A percentile compares a stretch with the other conserved stretches of the same genome.
These are phyloP conservation scores for Fraxinus paxiana DNA, from an alignment of 305 asterid genomes.

Conservation along the genomic window DNA sequence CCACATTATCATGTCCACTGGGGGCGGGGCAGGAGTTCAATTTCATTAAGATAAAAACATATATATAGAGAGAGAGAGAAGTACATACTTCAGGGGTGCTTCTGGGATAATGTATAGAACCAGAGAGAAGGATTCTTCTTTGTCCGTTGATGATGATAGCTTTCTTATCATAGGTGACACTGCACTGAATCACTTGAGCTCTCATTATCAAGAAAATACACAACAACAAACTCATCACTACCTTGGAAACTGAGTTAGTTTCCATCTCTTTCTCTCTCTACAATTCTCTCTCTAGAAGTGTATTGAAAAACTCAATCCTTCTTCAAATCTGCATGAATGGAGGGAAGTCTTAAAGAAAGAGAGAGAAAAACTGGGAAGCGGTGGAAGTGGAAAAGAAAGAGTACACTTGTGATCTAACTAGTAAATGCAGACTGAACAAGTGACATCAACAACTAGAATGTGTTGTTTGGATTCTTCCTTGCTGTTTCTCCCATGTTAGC, in stretches of 20 bases:
- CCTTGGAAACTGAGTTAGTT: conserved; percentile 40
- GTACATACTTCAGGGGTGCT: conserved; percentile 73
- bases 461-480: conserved; percentile 21
- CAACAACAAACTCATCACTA: conserved; percentile 14
- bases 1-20: neutral
- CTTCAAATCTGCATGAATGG: conserved; percentile 24
- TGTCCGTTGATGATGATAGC: conserved; percentile 52
- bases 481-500: neutral
- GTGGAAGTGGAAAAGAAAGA: conserved; percentile 7
- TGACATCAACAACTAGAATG: conserved; percentile 22
- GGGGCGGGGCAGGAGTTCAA: neutral
- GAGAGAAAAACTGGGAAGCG: conserved; percentile 31
- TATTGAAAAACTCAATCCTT: neutral
- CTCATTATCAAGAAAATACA: conserved; percentile 37
- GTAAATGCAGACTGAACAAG: conserved; percentile 19
- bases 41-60: neutral
- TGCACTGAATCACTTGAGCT: conserved; percentile 30
- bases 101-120: conserved; percentile 71
- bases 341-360: neutral
- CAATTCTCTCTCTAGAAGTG: neutral
- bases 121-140: conserved; percentile 61
- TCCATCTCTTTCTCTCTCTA: conserved; percentile 32
- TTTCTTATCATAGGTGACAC: conserved; percentile 51
- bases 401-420: conserved; percentile 16
- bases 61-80: neutral